phyloP scores from a whole-genome alignment of 1,139 yeast genomes.

The Chernovozyma sophiae-reginae region DNA sequence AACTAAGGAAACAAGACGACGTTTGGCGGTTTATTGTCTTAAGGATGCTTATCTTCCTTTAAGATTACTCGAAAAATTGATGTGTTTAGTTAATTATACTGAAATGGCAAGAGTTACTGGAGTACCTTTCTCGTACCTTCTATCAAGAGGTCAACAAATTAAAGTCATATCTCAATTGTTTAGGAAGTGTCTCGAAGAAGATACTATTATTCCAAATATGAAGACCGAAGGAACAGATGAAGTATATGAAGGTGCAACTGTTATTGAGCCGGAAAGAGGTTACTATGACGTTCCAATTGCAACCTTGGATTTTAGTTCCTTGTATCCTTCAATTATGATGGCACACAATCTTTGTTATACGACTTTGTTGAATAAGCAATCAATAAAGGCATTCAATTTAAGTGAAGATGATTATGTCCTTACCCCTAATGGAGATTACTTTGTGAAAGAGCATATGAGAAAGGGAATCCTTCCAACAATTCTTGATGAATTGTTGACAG shows the following conservation, averaged over 20 bases:
- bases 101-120: slow-evolving; percentile 99
- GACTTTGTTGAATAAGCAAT: slow-evolving; percentile 66
- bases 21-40: slow-evolving; percentile 94
- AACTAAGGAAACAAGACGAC: slow-evolving; percentile 82
- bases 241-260: slow-evolving; percentile 99
- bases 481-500: slow-evolving; percentile 79
- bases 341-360: slow-evolving; percentile 98
- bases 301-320: slow-evolving; percentile 93
- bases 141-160: slow-evolving; percentile 94
- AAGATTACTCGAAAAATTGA: slow-evolving; percentile 80
- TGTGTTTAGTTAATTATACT: slow-evolving; percentile 95
- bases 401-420: slow-evolving; percentile 73
- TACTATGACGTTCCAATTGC: slow-evolving; percentile 97
- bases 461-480: slow-evolving; percentile 91
- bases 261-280: slow-evolving; percentile 93
- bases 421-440: slow-evolving; percentile 91
- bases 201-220: slow-evolving; percentile 87
- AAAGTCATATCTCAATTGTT: slow-evolving; percentile 94
- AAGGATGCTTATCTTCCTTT: slow-evolving; percentile 94
- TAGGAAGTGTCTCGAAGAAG: slow-evolving; percentile 82
- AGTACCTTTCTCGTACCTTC: slow-evolving; percentile 87
- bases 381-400: slow-evolving; percentile 63
- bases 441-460: slow-evolving; percentile 68
- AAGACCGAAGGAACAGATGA: slow-evolving; percentile 78
- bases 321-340: slow-evolving; percentile 99